Conservation (phyloP, 1,139 yeast species). For the Blastobotrys aristatus region DNA sequence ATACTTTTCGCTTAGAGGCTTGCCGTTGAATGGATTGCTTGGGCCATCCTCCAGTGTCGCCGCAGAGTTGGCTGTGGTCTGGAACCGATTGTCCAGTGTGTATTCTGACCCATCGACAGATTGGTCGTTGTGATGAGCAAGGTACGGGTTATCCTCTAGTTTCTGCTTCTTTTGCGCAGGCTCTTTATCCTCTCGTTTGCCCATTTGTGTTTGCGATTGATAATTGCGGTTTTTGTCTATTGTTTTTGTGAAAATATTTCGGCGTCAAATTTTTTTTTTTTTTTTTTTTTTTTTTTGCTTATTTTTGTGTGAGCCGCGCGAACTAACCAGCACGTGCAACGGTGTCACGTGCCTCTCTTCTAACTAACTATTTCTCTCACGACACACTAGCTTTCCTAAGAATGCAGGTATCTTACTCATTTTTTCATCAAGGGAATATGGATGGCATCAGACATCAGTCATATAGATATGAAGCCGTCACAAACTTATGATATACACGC, state of each 20-base stretch:
- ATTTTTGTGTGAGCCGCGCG: not conserved
- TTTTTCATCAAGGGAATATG: no score
- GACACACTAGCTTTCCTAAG: no score
- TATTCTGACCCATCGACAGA: not conserved
- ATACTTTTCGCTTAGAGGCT: constrained; percentile 55
- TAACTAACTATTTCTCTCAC: no score
- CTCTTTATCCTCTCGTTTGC: constrained; percentile 6
- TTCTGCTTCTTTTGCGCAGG: not conserved
- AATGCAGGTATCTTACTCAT: no score
- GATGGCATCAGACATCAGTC: no score
- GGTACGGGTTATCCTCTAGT: constrained; percentile 26
- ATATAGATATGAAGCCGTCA: no score
- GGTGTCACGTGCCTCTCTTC: not conserved
- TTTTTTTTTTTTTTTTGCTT: no score
- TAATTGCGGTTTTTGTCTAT: not conserved
- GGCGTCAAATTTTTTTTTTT: not conserved
- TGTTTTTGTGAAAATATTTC: not conserved
- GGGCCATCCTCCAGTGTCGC: constrained; percentile 55
- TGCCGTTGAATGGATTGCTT: constrained; percentile 75
- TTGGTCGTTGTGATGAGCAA: constrained; percentile 28
- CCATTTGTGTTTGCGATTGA: not conserved
- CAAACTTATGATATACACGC: no score
- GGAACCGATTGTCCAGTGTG: constrained; percentile 40
- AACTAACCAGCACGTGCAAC: not conserved
- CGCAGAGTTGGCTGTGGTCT: constrained; percentile 74